Conservation (phyloP, 2,329 filamentous ascomycete species). For the Plectosphaerella cucumerina region DNA sequence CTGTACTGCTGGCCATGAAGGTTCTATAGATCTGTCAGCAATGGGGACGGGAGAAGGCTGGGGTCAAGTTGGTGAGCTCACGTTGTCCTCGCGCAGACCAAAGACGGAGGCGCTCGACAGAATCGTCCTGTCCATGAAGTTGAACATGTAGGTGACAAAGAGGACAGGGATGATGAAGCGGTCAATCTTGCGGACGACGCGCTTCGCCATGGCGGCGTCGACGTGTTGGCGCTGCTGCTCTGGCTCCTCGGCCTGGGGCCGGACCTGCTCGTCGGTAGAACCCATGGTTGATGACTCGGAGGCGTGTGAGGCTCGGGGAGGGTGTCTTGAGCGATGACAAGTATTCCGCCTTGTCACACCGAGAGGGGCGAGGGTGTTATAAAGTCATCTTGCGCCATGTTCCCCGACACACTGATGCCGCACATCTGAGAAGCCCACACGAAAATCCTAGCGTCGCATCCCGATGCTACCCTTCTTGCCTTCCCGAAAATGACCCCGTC, state of each 20-base stretch:
- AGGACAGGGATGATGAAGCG: constrained; percentile 49
- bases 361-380: too few species aligned
- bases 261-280: neutral
- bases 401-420: too few species aligned
- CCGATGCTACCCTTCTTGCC: neutral
- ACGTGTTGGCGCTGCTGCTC: constrained; percentile 7
- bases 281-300: constrained; percentile 6
- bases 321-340: neutral
- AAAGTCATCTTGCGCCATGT: too few species aligned
- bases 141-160: constrained; percentile 54
- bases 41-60: neutral
- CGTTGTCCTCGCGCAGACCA: constrained; percentile 44
- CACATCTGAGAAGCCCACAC: too few species aligned
- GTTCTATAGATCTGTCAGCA: constrained; percentile 34
- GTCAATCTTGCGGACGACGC: constrained; percentile 53
- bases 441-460: neutral
- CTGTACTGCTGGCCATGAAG: constrained; percentile 55
- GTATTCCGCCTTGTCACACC: too few species aligned
- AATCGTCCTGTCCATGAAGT: constrained; percentile 60
- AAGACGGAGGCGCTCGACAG: constrained; percentile 53
- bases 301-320: neutral
- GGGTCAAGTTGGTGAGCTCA: constrained; percentile 15
- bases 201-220: constrained; percentile 19
- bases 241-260: constrained; percentile 3
- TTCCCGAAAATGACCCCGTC: neutral